Evolutionary conservation across 2,329 filamentous ascomycete genomes (phyloP), one percentile per base, ranked within the genome.

Genomic region (Pseudonectria foliicola): DNA sequence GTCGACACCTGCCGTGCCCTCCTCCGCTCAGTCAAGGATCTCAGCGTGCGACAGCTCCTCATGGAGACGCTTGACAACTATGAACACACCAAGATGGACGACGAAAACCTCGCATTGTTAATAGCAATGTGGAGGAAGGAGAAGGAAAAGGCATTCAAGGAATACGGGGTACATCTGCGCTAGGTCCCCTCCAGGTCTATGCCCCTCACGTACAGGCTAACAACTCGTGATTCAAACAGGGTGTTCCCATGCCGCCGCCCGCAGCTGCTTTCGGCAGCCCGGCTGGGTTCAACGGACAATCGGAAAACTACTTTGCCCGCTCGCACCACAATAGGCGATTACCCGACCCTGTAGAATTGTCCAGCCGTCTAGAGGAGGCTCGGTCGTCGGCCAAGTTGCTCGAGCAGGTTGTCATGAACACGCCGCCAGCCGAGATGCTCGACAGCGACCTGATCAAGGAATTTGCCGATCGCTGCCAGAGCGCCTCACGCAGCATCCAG

Each of bases 71-170:
- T 98, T 49, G 82, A 92, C 46, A 71, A 77, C 15, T 80, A 95
- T 48, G 80, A 90, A 59, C 67, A 67, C 37, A 78, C 80, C 37
- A 87, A 87, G 56, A 63, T 67, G 24, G 71, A 80, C 45, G 88
- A 96, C 58, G 77, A 85, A 50, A 83, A 85, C 25, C 62, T 95
- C 29, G 67, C 66, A 21, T 62, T 67, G n/a, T 54, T 95, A 26
- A 70, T 87, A 21, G 72, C 80, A 36, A 94, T 95, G 87, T 96
- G 89, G 88, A 78, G 67, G 57, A 88, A 85, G 60, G 86, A 95
- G 62, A 90, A 92, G 67, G 75, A 77, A 34, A 80, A 76, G 56
- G 68, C 70, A 4, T 64, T 68, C 36, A 73, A 68, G 46, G 62
- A 69, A 33, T 62, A 65, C 35, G 71, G 69, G 25, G 68, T 75